Percentiles rank a stretch among this genome's conserved stretches.
Evolutionary conservation across 352 stramenopile genomes (phyloP).

Genomic region (Globisporangium parvum): DNA sequence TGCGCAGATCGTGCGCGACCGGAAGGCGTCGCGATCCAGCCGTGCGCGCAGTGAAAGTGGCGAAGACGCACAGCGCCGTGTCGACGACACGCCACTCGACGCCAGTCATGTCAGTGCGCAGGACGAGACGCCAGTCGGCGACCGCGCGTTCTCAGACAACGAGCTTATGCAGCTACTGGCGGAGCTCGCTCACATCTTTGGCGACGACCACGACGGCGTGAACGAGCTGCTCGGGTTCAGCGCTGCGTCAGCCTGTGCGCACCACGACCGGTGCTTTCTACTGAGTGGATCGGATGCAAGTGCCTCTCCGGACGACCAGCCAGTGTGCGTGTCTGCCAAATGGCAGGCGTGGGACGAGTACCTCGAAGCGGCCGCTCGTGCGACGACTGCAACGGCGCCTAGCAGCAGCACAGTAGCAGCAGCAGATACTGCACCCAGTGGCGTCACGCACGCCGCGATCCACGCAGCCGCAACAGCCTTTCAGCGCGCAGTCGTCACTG

Average conservation of each 20-base stretch:
- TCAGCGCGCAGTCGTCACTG: slow-evolving; percentile 1
- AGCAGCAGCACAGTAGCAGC: background rate
- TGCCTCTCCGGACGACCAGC: background rate
- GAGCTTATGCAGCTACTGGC: slow-evolving; percentile 20
- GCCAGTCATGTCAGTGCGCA: no score
- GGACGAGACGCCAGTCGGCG: background rate
- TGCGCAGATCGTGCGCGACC: slow-evolving; percentile 8
- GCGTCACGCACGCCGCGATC: slow-evolving; percentile 1
- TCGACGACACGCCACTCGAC: no score
- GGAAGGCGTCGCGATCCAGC: background rate
- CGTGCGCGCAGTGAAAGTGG: background rate
- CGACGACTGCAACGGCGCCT: background rate
- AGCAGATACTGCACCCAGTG: background rate
- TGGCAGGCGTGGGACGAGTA: slow-evolving; percentile 24
- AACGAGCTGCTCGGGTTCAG: slow-evolving; percentile 18
- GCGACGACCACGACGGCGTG: slow-evolving; percentile 22
- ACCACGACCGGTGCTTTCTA: slow-evolving; percentile 14
- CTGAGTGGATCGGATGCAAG: background rate
- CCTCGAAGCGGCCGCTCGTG: slow-evolving; percentile 6
- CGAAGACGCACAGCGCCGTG: background rate
- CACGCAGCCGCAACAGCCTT: slow-evolving; percentile 1
- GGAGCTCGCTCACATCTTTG: slow-evolving; percentile 22
- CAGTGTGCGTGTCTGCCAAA: slow-evolving; percentile 13
- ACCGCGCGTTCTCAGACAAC: slow-evolving; percentile 6
- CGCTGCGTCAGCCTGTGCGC: background rate